A percentile compares a stretch with the other conserved stretches of the same genome.
Conservation (phyloP, 768 basidiomycete genomes). For the Clavaria fumosa region DNA sequence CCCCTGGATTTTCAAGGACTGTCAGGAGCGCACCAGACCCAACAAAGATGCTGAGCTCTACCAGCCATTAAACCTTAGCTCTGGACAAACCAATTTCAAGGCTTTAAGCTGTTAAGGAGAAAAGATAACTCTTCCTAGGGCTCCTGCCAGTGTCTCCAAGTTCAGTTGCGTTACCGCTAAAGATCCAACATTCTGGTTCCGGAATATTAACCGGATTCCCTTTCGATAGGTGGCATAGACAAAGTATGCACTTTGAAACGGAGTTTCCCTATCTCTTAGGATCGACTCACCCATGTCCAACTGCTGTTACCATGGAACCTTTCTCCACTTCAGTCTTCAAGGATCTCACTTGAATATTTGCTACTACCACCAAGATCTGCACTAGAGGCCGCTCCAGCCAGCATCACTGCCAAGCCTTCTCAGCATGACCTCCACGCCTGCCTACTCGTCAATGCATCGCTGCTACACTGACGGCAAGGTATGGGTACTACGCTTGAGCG, state of each 20-base stretch:
- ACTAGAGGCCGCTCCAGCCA: slow-evolving; percentile 65
- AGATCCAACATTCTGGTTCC: slow-evolving; percentile 60
- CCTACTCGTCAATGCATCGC: slow-evolving; percentile 62
- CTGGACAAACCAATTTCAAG: slow-evolving; percentile 63
- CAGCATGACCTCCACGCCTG: slow-evolving; percentile 49
- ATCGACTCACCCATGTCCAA: slow-evolving; percentile 80
- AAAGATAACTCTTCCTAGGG: slow-evolving; percentile 70
- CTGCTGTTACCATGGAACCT: slow-evolving; percentile 79
- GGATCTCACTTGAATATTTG: slow-evolving; percentile 80
- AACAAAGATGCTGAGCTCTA: slow-evolving; percentile 57
- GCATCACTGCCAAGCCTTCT: slow-evolving; percentile 66
- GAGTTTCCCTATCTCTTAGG: slow-evolving; percentile 35
- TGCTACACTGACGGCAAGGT: slow-evolving; percentile 64
- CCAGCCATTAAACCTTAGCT: slow-evolving; percentile 56
- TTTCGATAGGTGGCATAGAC: slow-evolving; percentile 54
- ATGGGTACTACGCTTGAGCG: slow-evolving; percentile 78
- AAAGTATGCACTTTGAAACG: slow-evolving; percentile 52
- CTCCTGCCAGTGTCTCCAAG: slow-evolving; percentile 46
- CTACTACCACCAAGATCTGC: slow-evolving; percentile 84
- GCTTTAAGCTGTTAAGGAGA: slow-evolving; percentile 60
- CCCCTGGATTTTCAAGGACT: slow-evolving; percentile 65
- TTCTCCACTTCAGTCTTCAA: slow-evolving; percentile 84
- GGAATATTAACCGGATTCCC: slow-evolving; percentile 69
- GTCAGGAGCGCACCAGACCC: slow-evolving; percentile 58
- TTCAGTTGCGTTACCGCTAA: slow-evolving; percentile 58